phyloP scores from a whole-genome alignment of 345 rosid genomes.

The Limnanthes douglasii region DNA sequence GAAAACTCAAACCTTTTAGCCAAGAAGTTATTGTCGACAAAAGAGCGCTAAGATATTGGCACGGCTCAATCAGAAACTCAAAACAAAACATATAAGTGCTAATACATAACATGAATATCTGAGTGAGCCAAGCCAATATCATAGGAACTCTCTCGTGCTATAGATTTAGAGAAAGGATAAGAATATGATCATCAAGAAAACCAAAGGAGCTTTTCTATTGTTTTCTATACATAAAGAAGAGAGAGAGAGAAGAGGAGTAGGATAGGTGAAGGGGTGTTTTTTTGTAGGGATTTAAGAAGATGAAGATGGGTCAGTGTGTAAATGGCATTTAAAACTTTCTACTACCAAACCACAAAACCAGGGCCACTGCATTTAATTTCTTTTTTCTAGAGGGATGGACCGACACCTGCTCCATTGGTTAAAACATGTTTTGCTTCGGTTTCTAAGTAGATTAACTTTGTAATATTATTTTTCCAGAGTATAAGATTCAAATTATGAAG shows the following conservation, averaged over 20 bases:
- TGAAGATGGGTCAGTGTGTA: slow-evolving; percentile 17
- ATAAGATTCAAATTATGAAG: too few species aligned
- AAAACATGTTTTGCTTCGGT: too few species aligned
- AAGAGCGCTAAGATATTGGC: slow-evolving; percentile 85
- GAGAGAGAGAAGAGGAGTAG: slow-evolving; percentile 19
- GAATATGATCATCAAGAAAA: not conserved
- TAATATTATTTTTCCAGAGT: too few species aligned
- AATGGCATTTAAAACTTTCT: slow-evolving; percentile 57
- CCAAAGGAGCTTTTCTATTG: too few species aligned
- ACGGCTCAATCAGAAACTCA: slow-evolving; percentile 80
- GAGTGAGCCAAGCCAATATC: slow-evolving; percentile 98
- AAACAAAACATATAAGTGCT: not conserved
- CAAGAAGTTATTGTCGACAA: too few species aligned
- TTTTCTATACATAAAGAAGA: slow-evolving; percentile 3
- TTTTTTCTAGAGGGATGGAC: too few species aligned
- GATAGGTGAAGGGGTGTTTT: slow-evolving; percentile 30
- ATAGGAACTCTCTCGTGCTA: slow-evolving; percentile 25
- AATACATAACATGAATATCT: slow-evolving; percentile 16
- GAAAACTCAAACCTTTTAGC: too few species aligned
- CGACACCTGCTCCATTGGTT: too few species aligned
- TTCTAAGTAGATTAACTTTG: too few species aligned
- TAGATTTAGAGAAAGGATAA: not conserved
- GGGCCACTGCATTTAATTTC: slow-evolving; percentile 51
- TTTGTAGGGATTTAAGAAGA: slow-evolving; percentile 21
- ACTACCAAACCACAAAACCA: slow-evolving; percentile 63